Conservation (phyloP, 345 rosid species). For the Brassica nigra region DNA sequence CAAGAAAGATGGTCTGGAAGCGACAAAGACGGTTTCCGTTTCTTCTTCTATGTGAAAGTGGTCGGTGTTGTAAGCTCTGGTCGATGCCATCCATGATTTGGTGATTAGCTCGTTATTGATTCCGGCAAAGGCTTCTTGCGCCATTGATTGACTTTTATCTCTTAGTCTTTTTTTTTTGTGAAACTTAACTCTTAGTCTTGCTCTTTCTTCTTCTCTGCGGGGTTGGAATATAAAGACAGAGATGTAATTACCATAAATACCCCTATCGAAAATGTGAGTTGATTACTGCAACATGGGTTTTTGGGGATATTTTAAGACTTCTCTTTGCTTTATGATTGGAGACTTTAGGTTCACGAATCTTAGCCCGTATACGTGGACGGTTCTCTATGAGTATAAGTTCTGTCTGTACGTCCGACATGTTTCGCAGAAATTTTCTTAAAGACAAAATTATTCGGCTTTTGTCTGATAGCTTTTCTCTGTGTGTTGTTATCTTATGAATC, state of each 20-base stretch:
- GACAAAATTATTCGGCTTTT: not conserved
- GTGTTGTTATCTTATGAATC: not conserved
- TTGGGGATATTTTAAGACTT: not conserved
- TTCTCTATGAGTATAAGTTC: not conserved
- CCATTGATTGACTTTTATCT: conserved; percentile 21
- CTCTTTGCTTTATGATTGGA: not conserved
- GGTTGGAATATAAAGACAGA: not conserved
- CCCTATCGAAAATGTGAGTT: not conserved
- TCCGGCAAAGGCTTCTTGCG: conserved; percentile 30
- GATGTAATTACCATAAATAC: conserved; percentile 15
- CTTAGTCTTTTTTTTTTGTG: not conserved
- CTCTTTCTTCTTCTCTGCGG: conserved; percentile 4
- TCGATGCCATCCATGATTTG: conserved; percentile 47
- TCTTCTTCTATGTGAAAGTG: conserved; percentile 35
- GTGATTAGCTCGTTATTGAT: conserved; percentile 45
- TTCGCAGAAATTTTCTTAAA: conserved; percentile 19
- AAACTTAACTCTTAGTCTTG: not conserved
- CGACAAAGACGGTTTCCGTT: conserved; percentile 34
- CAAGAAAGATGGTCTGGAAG: conserved; percentile 60
- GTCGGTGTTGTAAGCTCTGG: conserved; percentile 41
- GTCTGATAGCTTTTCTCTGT: not conserved
- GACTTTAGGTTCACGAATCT: not conserved
- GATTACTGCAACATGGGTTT: not conserved
- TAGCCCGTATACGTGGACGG: conserved; percentile 2
- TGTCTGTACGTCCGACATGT: conserved; percentile 26